Conservation (phyloP, 1,284 basidiomycete genomes). For the Ustilago loliicola region DNA sequence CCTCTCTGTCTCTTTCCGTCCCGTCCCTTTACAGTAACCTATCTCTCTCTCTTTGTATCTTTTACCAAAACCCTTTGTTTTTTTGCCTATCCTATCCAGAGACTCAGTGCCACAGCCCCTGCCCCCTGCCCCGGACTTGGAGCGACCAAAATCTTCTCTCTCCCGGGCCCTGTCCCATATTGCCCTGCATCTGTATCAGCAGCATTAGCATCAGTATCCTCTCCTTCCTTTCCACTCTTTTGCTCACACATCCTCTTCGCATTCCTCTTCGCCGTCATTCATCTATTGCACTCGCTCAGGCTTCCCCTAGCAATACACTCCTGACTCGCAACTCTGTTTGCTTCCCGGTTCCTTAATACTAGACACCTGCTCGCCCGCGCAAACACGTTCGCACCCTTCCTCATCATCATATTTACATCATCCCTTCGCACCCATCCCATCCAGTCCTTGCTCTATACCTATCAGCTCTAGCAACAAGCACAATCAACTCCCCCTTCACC, state of each 20-base stretch:
- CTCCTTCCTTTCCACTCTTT: constrained; percentile 6
- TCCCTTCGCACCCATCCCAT: background rate
- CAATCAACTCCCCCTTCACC: background rate
- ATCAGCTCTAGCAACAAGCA: background rate
- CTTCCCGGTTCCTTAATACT: constrained; percentile 7
- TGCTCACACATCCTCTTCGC: background rate
- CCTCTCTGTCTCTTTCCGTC: constrained; percentile 5
- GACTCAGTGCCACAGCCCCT: background rate
- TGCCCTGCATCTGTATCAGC: constrained; percentile 1
- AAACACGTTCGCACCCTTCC: background rate
- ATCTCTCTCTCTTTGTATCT: background rate
- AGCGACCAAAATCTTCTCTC: constrained; percentile 16
- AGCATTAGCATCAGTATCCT: no score
- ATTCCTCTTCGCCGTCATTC: background rate
- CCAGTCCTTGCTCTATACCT: background rate
- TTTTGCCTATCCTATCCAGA: no score
- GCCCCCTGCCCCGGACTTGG: constrained; percentile 33
- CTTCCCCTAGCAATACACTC: background rate
- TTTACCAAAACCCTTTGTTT: background rate
- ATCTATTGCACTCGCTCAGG: background rate
- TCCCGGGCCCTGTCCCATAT: background rate
- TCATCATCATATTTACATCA: background rate
- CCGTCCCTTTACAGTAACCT: constrained; percentile 1
- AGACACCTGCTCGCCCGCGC: background rate
- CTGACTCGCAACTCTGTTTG: background rate